Conservation (phyloP, 2,329 filamentous ascomycete species). For the Epichloe gansuensis region DNA sequence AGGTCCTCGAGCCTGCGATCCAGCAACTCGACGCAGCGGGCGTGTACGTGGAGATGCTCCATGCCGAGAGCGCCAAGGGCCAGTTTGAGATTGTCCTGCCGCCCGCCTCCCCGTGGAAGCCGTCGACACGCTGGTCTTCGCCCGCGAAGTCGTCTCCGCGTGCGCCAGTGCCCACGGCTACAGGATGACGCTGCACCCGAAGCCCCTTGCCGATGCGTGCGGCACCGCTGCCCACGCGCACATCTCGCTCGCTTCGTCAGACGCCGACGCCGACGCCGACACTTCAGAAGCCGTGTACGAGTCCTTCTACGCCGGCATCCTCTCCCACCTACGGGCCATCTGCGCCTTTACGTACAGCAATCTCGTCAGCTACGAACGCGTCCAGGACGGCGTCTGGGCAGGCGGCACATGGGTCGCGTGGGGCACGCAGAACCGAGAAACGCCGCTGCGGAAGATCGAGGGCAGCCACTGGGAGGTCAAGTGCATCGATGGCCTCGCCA, state of each 20-base stretch:
- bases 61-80: constrained; percentile 59
- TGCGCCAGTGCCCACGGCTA: constrained; percentile 50
- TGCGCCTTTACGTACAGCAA: constrained; percentile 57
- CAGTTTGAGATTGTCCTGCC: constrained; percentile 71
- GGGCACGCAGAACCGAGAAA: constrained; percentile 73
- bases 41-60: constrained; percentile 60
- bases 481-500: constrained; percentile 66
- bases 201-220: constrained; percentile 44
- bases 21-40: constrained; percentile 45
- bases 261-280: constrained; percentile 11
- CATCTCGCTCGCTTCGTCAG: constrained; percentile 47
- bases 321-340: constrained; percentile 54
- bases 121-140: constrained; percentile 58
- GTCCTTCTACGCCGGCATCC: constrained; percentile 59
- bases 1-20: constrained; percentile 54
- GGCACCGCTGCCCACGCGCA: constrained; percentile 61
- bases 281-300: constrained; percentile 38
- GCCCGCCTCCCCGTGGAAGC: constrained; percentile 51
- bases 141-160: constrained; percentile 55
- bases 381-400: constrained; percentile 59
- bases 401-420: constrained; percentile 70
- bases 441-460: constrained; percentile 55
- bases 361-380: constrained; percentile 54
- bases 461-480: constrained; percentile 67
- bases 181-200: constrained; percentile 62